Evolutionary conservation across 148 eudicot species (phyloP).

Genomic region (Talinum fruticosum): DNA sequence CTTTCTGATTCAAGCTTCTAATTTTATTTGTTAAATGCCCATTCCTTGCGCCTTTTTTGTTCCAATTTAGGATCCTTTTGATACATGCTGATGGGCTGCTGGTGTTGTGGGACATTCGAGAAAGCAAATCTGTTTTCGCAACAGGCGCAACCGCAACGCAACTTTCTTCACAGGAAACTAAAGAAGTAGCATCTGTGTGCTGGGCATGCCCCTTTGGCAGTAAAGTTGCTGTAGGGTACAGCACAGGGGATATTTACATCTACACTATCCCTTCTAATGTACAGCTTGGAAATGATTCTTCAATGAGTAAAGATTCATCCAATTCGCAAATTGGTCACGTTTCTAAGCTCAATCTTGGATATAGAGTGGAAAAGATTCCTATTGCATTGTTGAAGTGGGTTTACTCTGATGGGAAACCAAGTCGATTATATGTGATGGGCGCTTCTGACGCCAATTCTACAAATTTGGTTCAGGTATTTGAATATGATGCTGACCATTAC

Average conservation of each 20-base stretch:
- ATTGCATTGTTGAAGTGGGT: slow-evolving; percentile 69
- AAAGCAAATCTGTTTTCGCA: slow-evolving; percentile 62
- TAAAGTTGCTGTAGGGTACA: slow-evolving; percentile 75
- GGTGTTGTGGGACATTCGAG: slow-evolving; percentile 72
- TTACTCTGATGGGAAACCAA: slow-evolving; percentile 68
- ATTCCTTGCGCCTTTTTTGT: slow-evolving; percentile 14
- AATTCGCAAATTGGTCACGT: slow-evolving; percentile 45
- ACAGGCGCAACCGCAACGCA: slow-evolving; percentile 47
- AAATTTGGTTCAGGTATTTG: slow-evolving; percentile 73
- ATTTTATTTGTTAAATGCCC: neutral
- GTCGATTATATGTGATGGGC: slow-evolving; percentile 74
- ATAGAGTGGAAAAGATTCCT: slow-evolving; percentile 69
- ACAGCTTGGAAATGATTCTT: slow-evolving; percentile 34
- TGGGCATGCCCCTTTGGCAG: slow-evolving; percentile 89
- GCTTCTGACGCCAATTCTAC: slow-evolving; percentile 46
- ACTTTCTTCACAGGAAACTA: slow-evolving; percentile 54
- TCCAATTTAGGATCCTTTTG: slow-evolving; percentile 61
- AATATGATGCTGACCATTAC: slow-evolving; percentile 2
- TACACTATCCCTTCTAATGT: slow-evolving; percentile 47
- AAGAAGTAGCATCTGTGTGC: slow-evolving; percentile 78
- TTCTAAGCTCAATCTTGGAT: slow-evolving; percentile 84
- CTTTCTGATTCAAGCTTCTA: slow-evolving; percentile 2
- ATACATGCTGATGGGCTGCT: slow-evolving; percentile 73
- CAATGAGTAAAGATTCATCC: slow-evolving; percentile 25
- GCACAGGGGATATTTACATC: slow-evolving; percentile 71